These are phyloP conservation scores for Drosera spatulata DNA, from an alignment of 179 eudicot species.

Conservation along the genomic window DNA sequence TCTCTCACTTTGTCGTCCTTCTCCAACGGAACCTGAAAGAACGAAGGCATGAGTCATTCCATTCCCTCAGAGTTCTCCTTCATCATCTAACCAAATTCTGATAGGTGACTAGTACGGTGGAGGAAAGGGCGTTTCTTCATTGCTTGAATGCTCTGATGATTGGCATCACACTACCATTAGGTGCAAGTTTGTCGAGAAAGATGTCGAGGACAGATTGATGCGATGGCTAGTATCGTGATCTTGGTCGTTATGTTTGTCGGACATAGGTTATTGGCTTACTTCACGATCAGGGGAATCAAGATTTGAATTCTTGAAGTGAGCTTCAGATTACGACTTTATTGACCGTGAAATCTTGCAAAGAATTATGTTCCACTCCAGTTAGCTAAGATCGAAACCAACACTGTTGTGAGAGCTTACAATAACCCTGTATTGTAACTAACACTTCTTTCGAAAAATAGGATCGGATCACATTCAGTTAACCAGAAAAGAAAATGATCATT, in stretches of 20 bases:
- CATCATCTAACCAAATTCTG: slow-evolving; percentile 69
- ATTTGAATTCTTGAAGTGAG: not conserved
- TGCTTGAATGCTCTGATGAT: slow-evolving; percentile 36
- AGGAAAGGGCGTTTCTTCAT: slow-evolving; percentile 32
- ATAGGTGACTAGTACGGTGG: slow-evolving; percentile 63
- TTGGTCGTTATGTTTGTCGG: slow-evolving; percentile 55
- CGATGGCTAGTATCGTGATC: slow-evolving; percentile 29
- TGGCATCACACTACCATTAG: slow-evolving; percentile 14
- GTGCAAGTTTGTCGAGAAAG: slow-evolving; percentile 68
- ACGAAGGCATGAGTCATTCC: slow-evolving; percentile 74
- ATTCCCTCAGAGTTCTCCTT: slow-evolving; percentile 65
- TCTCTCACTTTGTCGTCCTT: slow-evolving; percentile 54
- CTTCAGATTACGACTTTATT: not conserved
- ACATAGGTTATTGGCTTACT: slow-evolving; percentile 61
- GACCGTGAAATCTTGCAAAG: not conserved
- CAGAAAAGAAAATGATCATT: too few species aligned
- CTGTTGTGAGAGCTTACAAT: too few species aligned
- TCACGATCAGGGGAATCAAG: slow-evolving; percentile 44
- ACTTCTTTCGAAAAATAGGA: too few species aligned
- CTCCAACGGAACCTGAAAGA: slow-evolving; percentile 75
- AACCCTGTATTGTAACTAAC: too few species aligned
- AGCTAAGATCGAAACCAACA: too few species aligned
- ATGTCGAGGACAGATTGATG: slow-evolving; percentile 53
- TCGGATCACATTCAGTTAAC: too few species aligned
- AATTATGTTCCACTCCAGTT: not conserved